Base-by-base conservation (phyloP, 192 early-diverging fungal species). In the Entomortierella lignicola region DNA sequence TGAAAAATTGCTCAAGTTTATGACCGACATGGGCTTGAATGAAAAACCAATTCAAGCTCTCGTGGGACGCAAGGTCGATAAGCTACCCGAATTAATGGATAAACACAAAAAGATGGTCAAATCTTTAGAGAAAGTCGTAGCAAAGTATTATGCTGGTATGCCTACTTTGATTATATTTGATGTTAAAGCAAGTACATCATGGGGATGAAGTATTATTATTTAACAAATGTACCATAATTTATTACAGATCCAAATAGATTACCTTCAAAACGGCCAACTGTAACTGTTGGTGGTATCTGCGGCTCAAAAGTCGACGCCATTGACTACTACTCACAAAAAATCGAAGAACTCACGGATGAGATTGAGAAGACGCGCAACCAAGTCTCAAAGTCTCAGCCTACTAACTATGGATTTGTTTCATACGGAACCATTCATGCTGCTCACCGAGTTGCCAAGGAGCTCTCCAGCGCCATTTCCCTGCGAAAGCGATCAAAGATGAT, bases 371-470 rank as follows among this genome's bases (percentile, higher is more conserved):
- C 81, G 8, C 81, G 91, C 27, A 59, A 54, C 13, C 71, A 86
- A 51, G 81, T 87, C 15, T 69, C 74, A 23, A 81, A 81, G 8
- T 87, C 83, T 32, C 87, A 77, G 26, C 77, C 88, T 5, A 89
- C 89, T 47, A 93, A 87, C 72, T 90, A 91, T 25, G 93, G 86
- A 0, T 94, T 91, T 80, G 82, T 94, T 25, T 92, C 91, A 4
- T 94, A 88, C 30, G 74, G 81, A 25, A 83, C 82, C 31, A 87
- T 91, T 63, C 77, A 68, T 2, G 72, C 72, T 39, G 85, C 87
- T 5, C 85, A 86, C 57, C 66, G 55, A 4, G 72, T 69, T 48
- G 87, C 85, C 27, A 82, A 84, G 62, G 75, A 85, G 31, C 62
- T 86, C 51, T 60, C 74, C 50, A 77, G 52, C 29, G 29, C 58